Conservation (phyloP, 2,329 filamentous ascomycete genomes). For the Alternaria sp. region DNA sequence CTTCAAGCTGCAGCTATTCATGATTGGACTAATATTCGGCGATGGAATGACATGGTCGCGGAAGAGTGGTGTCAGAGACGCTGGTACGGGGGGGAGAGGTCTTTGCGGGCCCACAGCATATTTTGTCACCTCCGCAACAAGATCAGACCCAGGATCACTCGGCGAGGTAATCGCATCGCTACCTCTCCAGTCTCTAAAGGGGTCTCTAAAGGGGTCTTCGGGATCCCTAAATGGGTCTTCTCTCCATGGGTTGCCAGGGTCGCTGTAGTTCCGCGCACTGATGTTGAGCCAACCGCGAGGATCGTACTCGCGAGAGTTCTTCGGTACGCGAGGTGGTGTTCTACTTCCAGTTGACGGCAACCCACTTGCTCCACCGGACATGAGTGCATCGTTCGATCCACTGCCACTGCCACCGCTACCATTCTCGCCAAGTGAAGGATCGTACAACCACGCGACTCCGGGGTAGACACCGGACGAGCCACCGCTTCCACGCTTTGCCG, state of each 20-base stretch:
- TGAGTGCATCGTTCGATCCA: slow-evolving; percentile 28
- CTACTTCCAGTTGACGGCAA: background rate
- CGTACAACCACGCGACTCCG: slow-evolving; percentile 21
- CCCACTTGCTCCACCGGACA: slow-evolving; percentile 29
- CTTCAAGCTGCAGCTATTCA: slow-evolving; percentile 9
- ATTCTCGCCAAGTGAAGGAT: slow-evolving; percentile 27
- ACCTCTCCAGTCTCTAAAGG: slow-evolving; percentile 1
- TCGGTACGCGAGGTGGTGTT: slow-evolving; percentile 1
- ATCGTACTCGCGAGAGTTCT: background rate
- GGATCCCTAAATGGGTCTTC: slow-evolving; percentile 12
- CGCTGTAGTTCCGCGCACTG: slow-evolving; percentile 15
- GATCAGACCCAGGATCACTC: slow-evolving; percentile 13
- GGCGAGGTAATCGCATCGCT: slow-evolving; percentile 11
- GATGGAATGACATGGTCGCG: slow-evolving; percentile 26
- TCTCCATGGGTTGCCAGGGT: slow-evolving; percentile 8
- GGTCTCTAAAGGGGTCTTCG: background rate
- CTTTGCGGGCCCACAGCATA: slow-evolving; percentile 14
- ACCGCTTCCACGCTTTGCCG: slow-evolving; percentile 25
- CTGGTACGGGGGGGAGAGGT: slow-evolving; percentile 1
- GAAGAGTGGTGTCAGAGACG: background rate
- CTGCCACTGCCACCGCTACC: background rate
- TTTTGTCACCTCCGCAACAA: slow-evolving; percentile 20
- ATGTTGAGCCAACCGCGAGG: slow-evolving; percentile 11
- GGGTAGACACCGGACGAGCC: slow-evolving; percentile 36
- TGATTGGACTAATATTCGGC: slow-evolving; percentile 27